Base-by-base conservation (phyloP, 768 basidiomycete genomes). In the Mycena pura region DNA sequence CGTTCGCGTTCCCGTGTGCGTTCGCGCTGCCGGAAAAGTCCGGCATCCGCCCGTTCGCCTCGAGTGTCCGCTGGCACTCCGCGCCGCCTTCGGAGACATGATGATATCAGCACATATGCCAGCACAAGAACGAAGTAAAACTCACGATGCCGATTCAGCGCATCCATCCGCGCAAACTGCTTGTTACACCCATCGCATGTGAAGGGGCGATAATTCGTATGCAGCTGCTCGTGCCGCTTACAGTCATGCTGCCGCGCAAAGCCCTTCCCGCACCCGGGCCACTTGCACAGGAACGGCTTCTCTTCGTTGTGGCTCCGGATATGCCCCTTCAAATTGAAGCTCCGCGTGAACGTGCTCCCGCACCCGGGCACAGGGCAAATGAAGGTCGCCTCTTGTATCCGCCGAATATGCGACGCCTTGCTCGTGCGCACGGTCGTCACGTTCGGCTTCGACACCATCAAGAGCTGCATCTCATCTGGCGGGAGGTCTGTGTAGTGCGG, bases 191-290 rank as follows among this genome's bases (percentile, higher is more conserved):
- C 95, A 8, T 95, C 92, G 70, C 96, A 98, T 13, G 86, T 90
- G 73, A 95, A 96, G 62, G 95, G 94, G 19, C 95, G 80, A 69
- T 93, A 90, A 67, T 95, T 95, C 57, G 91, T 87, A 73, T 98
- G 96, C 32, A 97, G 80, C 64, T 95, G 91, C 74, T 97, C 95
- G 68, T 98, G 96, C 2, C 95, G 85, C 72, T 96, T 97, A 77
- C 95, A 96, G 72, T 97, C 96, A 69, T 97, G 95, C 73, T 96
- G 93, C 54, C 95, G 77, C n/a, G 92, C 93, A 63, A 96, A 96
- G 29, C 93, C 92, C 76, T 95, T 96, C 25, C 87, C 89, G 71
- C 95, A 97, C 15, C 92, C 93, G 2, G 92, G 92, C 88, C 93
- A 96, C 67, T 91, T 88, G 77, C 95, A 96, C 72, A 89, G 86